These are phyloP conservation scores for Phyllosticta paracitricarpa DNA, from an alignment of 2,329 filamentous ascomycete genomes.

Conservation along the genomic window DNA sequence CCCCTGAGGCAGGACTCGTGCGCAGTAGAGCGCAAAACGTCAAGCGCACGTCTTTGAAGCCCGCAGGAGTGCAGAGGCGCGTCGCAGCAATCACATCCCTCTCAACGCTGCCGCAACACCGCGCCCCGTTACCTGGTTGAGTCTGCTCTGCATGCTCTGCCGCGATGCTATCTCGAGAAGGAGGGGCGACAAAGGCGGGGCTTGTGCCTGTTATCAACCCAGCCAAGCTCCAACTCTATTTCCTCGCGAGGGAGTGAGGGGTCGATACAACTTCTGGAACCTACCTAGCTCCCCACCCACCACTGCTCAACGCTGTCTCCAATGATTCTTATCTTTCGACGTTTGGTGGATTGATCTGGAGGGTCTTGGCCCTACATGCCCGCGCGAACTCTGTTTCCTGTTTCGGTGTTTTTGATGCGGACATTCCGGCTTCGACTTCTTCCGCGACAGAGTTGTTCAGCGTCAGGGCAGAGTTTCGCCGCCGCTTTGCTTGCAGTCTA, in stretches of 20 bases:
- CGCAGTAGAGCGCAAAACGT: background rate
- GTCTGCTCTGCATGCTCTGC: background rate
- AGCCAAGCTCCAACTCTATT: background rate
- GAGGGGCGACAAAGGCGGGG: background rate
- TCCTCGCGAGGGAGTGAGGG: constrained; percentile 2
- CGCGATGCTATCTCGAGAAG: background rate
- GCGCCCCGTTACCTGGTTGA: constrained; percentile 10
- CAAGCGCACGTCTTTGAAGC: background rate
- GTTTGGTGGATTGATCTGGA: background rate
- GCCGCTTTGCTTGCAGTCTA: background rate
- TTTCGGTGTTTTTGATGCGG: background rate
- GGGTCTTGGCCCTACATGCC: background rate
- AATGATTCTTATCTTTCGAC: background rate
- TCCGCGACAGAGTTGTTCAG: background rate
- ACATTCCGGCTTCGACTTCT: background rate
- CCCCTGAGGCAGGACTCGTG: background rate
- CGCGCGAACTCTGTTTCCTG: background rate
- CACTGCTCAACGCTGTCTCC: background rate
- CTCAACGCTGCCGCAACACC: constrained; percentile 21
- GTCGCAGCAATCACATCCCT: background rate
- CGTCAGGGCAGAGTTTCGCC: background rate
- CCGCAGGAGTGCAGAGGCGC: background rate
- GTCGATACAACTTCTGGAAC: constrained; percentile 10
- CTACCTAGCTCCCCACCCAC: constrained; percentile 13
- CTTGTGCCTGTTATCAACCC: background rate